Evolutionary conservation across 495 filamentous ascomycete genomes (phyloP), one percentile per base, ranked within the genome.

Genomic region (Hypoxylon fragiforme): DNA sequence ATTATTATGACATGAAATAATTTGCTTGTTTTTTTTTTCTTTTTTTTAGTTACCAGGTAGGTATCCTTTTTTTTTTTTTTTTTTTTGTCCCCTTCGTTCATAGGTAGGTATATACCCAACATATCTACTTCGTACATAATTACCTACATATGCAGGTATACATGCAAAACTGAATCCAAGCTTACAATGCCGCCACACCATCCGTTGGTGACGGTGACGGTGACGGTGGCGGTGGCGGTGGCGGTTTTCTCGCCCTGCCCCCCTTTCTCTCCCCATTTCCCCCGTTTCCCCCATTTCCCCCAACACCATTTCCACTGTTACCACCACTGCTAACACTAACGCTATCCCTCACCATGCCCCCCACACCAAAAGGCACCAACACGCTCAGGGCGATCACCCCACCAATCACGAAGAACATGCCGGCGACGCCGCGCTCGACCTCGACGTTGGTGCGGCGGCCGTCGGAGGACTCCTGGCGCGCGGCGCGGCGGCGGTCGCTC

Each of bases 361-460:
- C 30, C 15, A 58, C 5, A 9, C 31, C 28, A 2, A 64, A 54
- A 3, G 77, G 77, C 2, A 60, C 62, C 4, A 73, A 9, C 3
- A 78, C 37, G n/a, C 65, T 70, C 3, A 74, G 26, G 14, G 54
- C 46, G 32, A 81, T 31, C 3, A 81, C 64, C 0, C 65, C 67
- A 20, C 72, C 57, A 9, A 75, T 57, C 7, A 66, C 45, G 18
- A 78, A 53, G 34, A 83, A 83, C 51, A 72, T 73, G 18, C 58
- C 60, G 1, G 61, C 51, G 36, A 65, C 32, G 7, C 68, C 50
- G 18, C 44, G 44, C 46, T 69, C 57, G 1, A 53, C 46, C 50
- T 61, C 59, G 16, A 57, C 24, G 6, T 39, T 41, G 22, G 44
- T 42, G 9, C 15, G 49, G 13, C 15, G 48, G 18, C 47, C 58